These are phyloP conservation scores for Apiotrichum sp. DNA, from an alignment of 1,284 basidiomycete genomes.

Conservation along the genomic window DNA sequence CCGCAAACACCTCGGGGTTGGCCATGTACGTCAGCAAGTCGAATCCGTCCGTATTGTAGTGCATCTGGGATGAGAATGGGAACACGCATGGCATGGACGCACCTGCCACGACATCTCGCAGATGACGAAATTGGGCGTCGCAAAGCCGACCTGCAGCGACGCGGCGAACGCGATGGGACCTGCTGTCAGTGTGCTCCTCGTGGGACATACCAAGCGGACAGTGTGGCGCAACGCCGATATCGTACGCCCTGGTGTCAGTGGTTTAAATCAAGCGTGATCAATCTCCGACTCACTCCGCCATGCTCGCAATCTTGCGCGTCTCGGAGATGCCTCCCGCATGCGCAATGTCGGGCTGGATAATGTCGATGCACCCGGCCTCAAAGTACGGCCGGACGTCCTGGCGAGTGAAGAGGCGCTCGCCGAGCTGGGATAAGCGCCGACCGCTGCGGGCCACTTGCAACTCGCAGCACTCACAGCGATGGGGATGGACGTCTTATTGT, in stretches of 20 bases:
- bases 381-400: constrained; percentile 64
- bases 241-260: constrained; percentile 35
- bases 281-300: constrained; percentile 58
- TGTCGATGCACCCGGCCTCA: constrained; percentile 59
- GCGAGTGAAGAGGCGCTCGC: constrained; percentile 64
- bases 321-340: constrained; percentile 62
- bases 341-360: constrained; percentile 66
- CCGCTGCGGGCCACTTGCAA: background rate
- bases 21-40: constrained; percentile 61
- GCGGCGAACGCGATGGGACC: constrained; percentile 70
- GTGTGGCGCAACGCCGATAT: constrained; percentile 49
- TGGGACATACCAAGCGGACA: constrained; percentile 38
- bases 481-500: constrained; percentile 49
- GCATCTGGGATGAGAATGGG: constrained; percentile 50
- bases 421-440: constrained; percentile 47
- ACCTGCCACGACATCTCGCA: constrained; percentile 47
- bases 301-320: constrained; percentile 59
- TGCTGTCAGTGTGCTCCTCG: background rate
- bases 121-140: constrained; percentile 48
- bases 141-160: constrained; percentile 46
- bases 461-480: constrained; percentile 40
- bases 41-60: constrained; percentile 62
- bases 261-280: no score
- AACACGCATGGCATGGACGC: background rate
- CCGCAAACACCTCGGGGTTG: constrained; percentile 56